Evolutionary conservation across 495 filamentous ascomycete genomes (phyloP).

Genomic region (Talaromyces wortmannii): DNA sequence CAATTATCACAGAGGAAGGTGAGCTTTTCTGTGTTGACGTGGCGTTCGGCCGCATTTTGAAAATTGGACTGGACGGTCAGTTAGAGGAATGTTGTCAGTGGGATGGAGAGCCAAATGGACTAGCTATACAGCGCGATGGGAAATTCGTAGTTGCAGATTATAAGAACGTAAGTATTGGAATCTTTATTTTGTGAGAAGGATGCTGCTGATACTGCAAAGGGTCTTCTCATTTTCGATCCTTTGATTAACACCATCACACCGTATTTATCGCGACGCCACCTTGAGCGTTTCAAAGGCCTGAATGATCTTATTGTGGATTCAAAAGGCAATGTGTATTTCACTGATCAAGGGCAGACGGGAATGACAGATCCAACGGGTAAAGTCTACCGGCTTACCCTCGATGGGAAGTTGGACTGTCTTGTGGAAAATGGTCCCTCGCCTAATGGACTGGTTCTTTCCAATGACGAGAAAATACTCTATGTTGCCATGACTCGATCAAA

Average conservation of each 20-base stretch:
- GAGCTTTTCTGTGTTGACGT: slow-evolving; percentile 18
- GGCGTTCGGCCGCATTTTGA: slow-evolving; percentile 21
- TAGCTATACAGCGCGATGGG: slow-evolving; percentile 13
- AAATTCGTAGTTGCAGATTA: slow-evolving; percentile 19
- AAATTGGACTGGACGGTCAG: slow-evolving; percentile 10
- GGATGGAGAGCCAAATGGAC: slow-evolving; percentile 21
- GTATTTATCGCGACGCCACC: slow-evolving; percentile 14
- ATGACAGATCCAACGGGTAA: slow-evolving; percentile 21
- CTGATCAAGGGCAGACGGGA: slow-evolving; percentile 24
- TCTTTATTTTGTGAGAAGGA: slow-evolving; percentile 1
- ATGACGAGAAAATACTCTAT: slow-evolving; percentile 16
- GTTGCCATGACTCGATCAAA: slow-evolving; percentile 26
- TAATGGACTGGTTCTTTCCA: slow-evolving; percentile 17
- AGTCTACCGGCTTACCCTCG: slow-evolving; percentile 14
- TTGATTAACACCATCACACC: slow-evolving; percentile 1
- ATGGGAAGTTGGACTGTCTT: slow-evolving; percentile 15
- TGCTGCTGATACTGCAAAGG: slow-evolving; percentile 6
- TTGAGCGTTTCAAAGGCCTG: slow-evolving; percentile 23
- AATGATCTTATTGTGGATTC: slow-evolving; percentile 21
- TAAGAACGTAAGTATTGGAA: slow-evolving; percentile 6
- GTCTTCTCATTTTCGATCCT: slow-evolving; percentile 14
- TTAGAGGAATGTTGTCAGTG: slow-evolving; percentile 13
- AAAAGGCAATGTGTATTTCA: slow-evolving; percentile 19
- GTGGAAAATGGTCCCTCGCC: slow-evolving; percentile 19
- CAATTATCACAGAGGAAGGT: slow-evolving; percentile 6